Base-by-base conservation (phyloP, 164 flowering plant species). In the Stephania yunnanensis region DNA sequence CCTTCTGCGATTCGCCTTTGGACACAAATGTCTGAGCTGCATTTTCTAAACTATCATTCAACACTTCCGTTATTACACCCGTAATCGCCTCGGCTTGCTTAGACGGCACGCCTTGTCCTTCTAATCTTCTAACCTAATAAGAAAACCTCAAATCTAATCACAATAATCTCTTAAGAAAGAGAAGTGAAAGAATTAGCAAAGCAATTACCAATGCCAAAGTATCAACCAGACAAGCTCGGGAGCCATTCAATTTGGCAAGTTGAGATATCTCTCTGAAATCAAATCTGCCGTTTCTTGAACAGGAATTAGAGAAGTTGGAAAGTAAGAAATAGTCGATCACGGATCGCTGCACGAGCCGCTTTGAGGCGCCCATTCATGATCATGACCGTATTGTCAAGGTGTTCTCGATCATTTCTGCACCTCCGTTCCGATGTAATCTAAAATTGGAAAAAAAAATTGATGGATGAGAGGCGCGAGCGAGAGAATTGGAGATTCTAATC, bases 1-100 rank as follows among this genome's bases (percentile, higher is more conserved):
- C 98, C 83, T 86, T 93, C 81, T 93, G 92, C 98, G 90, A 87
- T 74, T 92, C 93, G 0, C 76, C 77, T 72, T 83, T 88, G 0
- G 95, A 84, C 22, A 89, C 89, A 72, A 87, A 87, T 2, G 89
- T 78, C 13, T 88, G 86, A 61, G 90, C 79, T 12, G 90, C 86
- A 85, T 90, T 91, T 68, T 89, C 95, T 84, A 91, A 86, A 74
- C 91, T 91, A 70, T 88, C 95, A 74, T 89, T 87, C 77, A 91
- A 79, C 69, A 93, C 98, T 53, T 88, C 86, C 22, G 89, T 90
- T 6, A 93, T 87, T 3, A 93, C 92, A 61, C 89, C 77, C 1
- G 98, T 93, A 58, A 92, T 89, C 1, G 92, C 98, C 78, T 93
- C 98, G 0, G 98, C 98, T 30, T 93, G 97, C 73, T 89, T 86